phyloP scores from a whole-genome alignment of 2,329 filamentous ascomycete species.

The Malbranchea zuffiana region DNA sequence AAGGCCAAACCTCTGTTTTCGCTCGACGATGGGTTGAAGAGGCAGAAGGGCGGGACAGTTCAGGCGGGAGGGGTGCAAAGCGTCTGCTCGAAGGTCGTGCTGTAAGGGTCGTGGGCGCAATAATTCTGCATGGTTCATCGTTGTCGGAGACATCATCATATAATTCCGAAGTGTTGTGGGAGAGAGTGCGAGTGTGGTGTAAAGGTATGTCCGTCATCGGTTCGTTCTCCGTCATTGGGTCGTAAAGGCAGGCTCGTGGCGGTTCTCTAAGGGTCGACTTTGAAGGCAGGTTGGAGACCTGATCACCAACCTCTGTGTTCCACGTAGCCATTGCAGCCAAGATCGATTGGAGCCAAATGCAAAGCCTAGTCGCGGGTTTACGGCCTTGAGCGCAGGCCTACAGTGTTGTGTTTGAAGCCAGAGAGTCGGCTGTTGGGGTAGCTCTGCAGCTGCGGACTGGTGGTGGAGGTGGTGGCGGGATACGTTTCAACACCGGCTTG shows the following conservation, averaged over 20 bases:
- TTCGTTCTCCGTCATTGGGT: constrained; percentile 4
- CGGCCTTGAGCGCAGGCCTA: background rate
- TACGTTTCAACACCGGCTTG: too few species aligned
- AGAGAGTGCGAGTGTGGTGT: background rate
- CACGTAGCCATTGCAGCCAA: constrained; percentile 11
- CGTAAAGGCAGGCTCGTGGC: constrained; percentile 8
- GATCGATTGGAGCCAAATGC: constrained; percentile 2
- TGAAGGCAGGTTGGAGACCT: constrained; percentile 1
- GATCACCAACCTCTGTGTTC: constrained; percentile 10
- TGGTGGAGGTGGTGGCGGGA: too few species aligned
- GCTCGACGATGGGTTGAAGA: constrained; percentile 10
- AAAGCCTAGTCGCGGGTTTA: background rate
- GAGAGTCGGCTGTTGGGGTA: too few species aligned
- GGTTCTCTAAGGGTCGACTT: constrained; percentile 4
- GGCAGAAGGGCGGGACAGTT: background rate
- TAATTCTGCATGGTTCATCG: background rate
- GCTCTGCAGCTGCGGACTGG: too few species aligned
- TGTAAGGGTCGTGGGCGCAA: background rate
- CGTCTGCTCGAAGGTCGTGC: background rate
- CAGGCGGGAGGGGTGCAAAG: background rate
- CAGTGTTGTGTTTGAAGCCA: too few species aligned
- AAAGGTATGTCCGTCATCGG: background rate
- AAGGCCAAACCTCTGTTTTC: constrained; percentile 4
- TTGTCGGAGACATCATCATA: background rate
- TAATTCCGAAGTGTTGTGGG: too few species aligned